Evolutionary conservation across 1,284 basidiomycete species (phyloP).

Genomic region (Apiotrichum siamense): DNA sequence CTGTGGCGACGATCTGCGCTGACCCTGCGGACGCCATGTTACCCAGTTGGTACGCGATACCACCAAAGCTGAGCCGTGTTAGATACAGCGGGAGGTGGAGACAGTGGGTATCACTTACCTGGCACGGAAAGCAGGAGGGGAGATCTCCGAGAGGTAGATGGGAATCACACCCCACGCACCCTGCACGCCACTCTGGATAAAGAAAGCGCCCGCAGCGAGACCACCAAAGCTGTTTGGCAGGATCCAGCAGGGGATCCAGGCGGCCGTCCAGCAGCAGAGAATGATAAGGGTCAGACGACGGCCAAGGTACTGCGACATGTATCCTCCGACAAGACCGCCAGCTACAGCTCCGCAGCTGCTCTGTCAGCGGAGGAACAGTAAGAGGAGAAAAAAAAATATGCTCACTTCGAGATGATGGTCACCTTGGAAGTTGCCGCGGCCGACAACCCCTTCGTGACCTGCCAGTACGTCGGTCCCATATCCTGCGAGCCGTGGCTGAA

Average conservation of each 20-base stretch:
- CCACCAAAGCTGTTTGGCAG: conserved; percentile 53
- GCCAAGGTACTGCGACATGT: conserved; percentile 74
- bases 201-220: conserved; percentile 49
- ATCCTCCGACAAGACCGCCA: conserved; percentile 74
- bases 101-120: too few relatives aligned
- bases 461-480: conserved; percentile 27
- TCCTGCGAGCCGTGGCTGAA: conserved; percentile 60
- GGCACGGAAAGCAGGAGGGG: conserved; percentile 75
- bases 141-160: conserved; percentile 70
- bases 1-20: conserved; percentile 85
- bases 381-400: conserved; percentile 3
- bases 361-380: not conserved
- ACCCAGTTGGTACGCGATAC: conserved; percentile 64
- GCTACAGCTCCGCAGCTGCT: conserved; percentile 55
- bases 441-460: conserved; percentile 19
- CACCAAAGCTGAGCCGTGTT: too few relatives aligned
- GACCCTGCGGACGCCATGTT: conserved; percentile 80
- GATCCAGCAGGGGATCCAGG: conserved; percentile 66
- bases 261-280: conserved; percentile 53
- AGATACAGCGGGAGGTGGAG: too few relatives aligned
- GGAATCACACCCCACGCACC: conserved; percentile 54
- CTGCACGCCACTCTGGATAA: conserved; percentile 76
- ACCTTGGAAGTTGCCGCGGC: conserved; percentile 62
- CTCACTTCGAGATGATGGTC: conserved; percentile 66
- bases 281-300: conserved; percentile 57